phyloP scores from a whole-genome alignment of 2,329 filamentous ascomycete species.

The Dothistroma septosporum region DNA sequence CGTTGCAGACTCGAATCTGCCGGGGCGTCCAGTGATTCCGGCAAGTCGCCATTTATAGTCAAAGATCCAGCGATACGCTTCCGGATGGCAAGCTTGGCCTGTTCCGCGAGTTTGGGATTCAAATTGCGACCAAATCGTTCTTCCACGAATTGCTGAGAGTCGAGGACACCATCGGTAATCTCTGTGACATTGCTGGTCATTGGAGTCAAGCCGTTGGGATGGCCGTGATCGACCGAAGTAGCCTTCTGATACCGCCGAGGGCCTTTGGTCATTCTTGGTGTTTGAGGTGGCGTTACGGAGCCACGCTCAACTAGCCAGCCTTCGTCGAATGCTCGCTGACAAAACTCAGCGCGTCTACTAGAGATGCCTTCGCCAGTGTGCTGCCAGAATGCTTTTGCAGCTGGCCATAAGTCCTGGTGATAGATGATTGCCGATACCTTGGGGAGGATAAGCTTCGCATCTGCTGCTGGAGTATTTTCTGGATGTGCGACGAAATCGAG shows the following conservation, averaged over 20 bases:
- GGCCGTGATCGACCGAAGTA: slow-evolving; percentile 46
- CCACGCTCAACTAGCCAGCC: slow-evolving; percentile 57
- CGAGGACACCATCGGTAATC: slow-evolving; percentile 48
- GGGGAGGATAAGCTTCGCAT: slow-evolving; percentile 43
- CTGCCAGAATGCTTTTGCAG: slow-evolving; percentile 96
- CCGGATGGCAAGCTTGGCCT: slow-evolving; percentile 80
- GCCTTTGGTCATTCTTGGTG: slow-evolving; percentile 57
- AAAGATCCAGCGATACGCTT: slow-evolving; percentile 85
- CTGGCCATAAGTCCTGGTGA: slow-evolving; percentile 59
- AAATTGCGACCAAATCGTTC: slow-evolving; percentile 92
- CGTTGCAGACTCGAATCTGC: slow-evolving; percentile 36
- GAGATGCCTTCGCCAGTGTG: slow-evolving; percentile 91
- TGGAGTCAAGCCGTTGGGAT: slow-evolving; percentile 23
- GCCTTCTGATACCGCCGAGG: slow-evolving; percentile 74
- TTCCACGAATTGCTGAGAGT: slow-evolving; percentile 79
- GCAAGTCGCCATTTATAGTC: slow-evolving; percentile 65
- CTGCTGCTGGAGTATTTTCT: slow-evolving; percentile 42
- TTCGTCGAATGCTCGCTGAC: slow-evolving; percentile 67
- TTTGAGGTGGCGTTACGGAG: slow-evolving; percentile 31
- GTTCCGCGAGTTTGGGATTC: slow-evolving; percentile 69
- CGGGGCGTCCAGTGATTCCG: slow-evolving; percentile 50
- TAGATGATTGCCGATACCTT: slow-evolving; percentile 60
- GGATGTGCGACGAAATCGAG: slow-evolving; percentile 62
- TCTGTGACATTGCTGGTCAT: slow-evolving; percentile 18
- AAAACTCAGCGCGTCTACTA: slow-evolving; percentile 87